A percentile compares a stretch with the other conserved stretches of the same genome.
phyloP scores from a whole-genome alignment of 1,284 basidiomycete genomes.

The Rhizoctonia solani region DNA sequence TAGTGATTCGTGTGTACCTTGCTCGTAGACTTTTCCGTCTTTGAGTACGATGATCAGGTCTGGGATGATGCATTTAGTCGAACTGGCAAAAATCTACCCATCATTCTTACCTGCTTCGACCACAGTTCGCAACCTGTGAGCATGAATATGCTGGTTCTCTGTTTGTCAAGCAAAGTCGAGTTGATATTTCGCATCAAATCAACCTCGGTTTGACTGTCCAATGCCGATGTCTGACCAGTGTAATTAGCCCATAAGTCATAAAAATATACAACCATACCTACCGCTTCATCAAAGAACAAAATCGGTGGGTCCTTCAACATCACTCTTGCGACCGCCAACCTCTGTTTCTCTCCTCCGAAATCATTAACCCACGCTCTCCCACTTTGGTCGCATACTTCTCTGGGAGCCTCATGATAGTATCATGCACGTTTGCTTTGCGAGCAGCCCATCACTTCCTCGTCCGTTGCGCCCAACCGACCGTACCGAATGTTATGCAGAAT shows the following conservation, averaged over 20 bases:
- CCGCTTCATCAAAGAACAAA: constrained; percentile 97
- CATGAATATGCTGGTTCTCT: constrained; percentile 95
- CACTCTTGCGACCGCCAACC: constrained; percentile 90
- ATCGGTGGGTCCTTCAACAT: constrained; percentile 94
- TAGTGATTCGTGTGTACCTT: constrained; percentile 89
- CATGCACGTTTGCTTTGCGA: constrained; percentile 84
- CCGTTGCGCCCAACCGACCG: constrained; percentile 84
- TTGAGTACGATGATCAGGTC: constrained; percentile 90
- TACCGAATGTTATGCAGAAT: constrained; percentile 96
- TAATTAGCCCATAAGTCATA: constrained; percentile 3
- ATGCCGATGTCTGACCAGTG: constrained; percentile 79
- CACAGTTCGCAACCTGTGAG: constrained; percentile 85
- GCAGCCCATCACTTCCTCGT: constrained; percentile 89
- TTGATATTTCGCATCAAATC: constrained; percentile 97
- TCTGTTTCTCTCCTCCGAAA: constrained; percentile 98
- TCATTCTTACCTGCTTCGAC: constrained; percentile 81
- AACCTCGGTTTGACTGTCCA: constrained; percentile 92
- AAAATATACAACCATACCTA: constrained; percentile 49
- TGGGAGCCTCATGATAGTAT: constrained; percentile 78
- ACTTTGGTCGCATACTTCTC: constrained; percentile 90
- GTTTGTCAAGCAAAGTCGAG: constrained; percentile 69
- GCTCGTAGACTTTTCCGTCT: constrained; percentile 83
- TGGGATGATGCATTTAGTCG: constrained; percentile 40
- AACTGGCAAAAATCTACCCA: constrained; percentile 40
- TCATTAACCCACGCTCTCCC: constrained; percentile 96